These are phyloP conservation scores for Colletotrichum eremochloae DNA, from an alignment of 2,329 filamentous ascomycete species.

Conservation along the genomic window DNA sequence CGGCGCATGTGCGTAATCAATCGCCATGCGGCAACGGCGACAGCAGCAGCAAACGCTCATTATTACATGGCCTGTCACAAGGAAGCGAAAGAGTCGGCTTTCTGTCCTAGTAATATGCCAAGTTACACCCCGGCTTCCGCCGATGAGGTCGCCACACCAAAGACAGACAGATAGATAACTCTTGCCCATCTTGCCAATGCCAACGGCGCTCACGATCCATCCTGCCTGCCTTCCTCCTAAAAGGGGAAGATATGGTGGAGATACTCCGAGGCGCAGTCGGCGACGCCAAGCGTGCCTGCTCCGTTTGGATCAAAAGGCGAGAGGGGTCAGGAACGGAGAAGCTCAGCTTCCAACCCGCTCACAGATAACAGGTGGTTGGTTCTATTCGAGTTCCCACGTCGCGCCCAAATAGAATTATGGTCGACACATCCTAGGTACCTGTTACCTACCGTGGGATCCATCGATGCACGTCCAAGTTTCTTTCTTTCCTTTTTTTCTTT, in stretches of 20 bases:
- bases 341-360: background rate
- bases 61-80: background rate
- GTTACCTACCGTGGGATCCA: no score
- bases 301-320: constrained; percentile 21
- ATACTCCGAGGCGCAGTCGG: constrained; percentile 27
- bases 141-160: background rate
- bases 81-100: background rate
- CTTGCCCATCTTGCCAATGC: background rate
- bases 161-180: background rate
- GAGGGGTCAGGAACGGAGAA: background rate
- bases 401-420: no score
- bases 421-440: no score
- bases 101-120: background rate
- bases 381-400: no score
- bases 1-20: background rate
- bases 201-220: no score
- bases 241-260: constrained; percentile 9
- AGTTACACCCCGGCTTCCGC: background rate
- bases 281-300: constrained; percentile 30
- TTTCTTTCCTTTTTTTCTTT: no score
- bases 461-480: background rate
- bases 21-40: background rate
- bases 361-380: background rate
- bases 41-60: background rate
- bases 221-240: background rate